phyloP scores from a whole-genome alignment of 441 rosid genomes.

The Melastoma candidum region DNA sequence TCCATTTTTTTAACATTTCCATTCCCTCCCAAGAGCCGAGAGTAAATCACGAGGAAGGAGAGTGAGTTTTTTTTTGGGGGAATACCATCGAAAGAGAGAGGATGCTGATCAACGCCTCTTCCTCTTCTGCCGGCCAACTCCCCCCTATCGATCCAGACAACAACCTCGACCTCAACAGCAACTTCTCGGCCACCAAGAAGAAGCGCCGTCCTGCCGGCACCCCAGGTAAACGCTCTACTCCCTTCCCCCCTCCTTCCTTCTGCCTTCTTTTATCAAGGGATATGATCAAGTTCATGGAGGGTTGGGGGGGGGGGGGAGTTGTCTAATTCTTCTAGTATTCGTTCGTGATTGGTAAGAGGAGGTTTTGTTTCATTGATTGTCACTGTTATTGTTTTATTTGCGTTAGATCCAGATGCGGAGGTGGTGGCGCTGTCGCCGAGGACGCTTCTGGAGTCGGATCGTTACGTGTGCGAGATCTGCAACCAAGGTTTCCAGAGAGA shows the following conservation, averaged over 20 bases:
- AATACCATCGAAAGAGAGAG: too few species aligned
- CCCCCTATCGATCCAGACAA: not conserved
- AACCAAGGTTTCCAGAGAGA: slow-evolving; percentile 94
- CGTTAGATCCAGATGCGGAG: slow-evolving; percentile 89
- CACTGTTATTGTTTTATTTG: not conserved
- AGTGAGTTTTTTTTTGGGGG: too few species aligned
- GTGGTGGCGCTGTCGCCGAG: slow-evolving; percentile 83
- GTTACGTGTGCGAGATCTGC: slow-evolving; percentile 91
- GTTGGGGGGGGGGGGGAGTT: too few species aligned
- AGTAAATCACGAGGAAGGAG: too few species aligned
- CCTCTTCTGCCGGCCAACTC: too few species aligned
- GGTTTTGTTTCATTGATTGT: not conserved
- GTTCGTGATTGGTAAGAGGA: too few species aligned
- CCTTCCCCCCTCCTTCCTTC: too few species aligned
- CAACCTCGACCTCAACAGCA: not conserved
- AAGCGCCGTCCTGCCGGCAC: slow-evolving; percentile 91
- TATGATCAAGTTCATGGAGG: too few species aligned
- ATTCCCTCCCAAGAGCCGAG: too few species aligned
- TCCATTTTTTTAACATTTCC: too few species aligned
- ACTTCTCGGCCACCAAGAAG: slow-evolving; percentile 28
- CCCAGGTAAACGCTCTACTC: slow-evolving; percentile 42
- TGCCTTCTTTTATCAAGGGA: not conserved
- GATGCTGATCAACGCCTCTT: too few species aligned
- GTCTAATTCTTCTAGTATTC: too few species aligned
- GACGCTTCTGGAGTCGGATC: slow-evolving; percentile 72